Base-by-base conservation (phyloP, 768 basidiomycete species). In the Calocybe gangraenosa region DNA sequence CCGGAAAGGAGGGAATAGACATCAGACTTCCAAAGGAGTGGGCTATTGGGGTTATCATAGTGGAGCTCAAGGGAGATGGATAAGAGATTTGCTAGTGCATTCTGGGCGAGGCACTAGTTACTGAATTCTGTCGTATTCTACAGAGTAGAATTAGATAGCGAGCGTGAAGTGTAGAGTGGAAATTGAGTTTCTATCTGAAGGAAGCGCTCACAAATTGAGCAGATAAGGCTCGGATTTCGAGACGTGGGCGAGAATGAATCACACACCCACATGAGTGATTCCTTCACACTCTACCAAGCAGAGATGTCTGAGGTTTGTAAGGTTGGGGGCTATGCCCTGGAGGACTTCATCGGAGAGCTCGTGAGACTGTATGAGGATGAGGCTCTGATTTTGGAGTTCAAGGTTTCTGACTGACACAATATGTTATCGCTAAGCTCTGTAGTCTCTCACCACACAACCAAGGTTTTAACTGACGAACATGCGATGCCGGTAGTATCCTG, bases 401-500 rank as follows among this genome's bases (percentile, higher is more conserved):
- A n/a, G n/a, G n/a, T n/a, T n/a, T n/a, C n/a, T n/a, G n/a, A 67
- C 21, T 47, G 46, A 81, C 88, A 71, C 81, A 84, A 63, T 86
- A 90, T 37, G 88, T 74, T 9, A 91, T 53, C 3, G 79, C 81
- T 37, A 92, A 64, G 48, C 67, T 78, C 22, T 67, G 69, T 38
- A 92, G 66, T 2, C 70, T 74, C 20, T 54, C 35, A 0, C 69
- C 2, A 70, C 77, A 7, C 58, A 79, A 58, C 87, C 87, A 88
- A 2, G 59, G 38, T 1, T 62, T 64, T 15, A 90, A 57, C 5
- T 73, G 61, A 28, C 65, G 60, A 15, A 82, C 66, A 7, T 88
- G 79, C 2, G 63, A 58, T 1, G 56, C 54, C 46, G 77, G 82
- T 11, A 89, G 87, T 87, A 89, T 87, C 39, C 91, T 87, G 45